Evolutionary conservation across 148 eudicot genomes (phyloP), one percentile per base, ranked within the genome.

Genomic region (Pharnaceum exiguum): DNA sequence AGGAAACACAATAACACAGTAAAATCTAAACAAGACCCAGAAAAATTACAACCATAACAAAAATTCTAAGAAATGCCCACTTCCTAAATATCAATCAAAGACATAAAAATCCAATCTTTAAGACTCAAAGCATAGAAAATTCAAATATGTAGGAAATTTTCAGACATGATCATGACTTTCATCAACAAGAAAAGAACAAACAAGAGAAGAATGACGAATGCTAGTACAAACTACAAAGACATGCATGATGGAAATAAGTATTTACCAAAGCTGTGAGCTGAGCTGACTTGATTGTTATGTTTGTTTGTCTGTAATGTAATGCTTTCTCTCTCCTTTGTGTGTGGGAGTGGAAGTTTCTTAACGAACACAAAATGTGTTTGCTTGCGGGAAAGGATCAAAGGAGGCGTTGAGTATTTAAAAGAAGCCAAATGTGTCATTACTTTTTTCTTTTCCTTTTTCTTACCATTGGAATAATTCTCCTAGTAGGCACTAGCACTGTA

Each of bases 11-110:
- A 22, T 22, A 9, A 55, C 11, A 3, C 23, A 30, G 45, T n/a
- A 59, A 43, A n/a, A 59, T 10, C 49, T 2, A 36, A 53, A 21
- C 42, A 33, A 48, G 30, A 33, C 43, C 52, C 55, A 25, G 19
- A 60, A 24, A 15, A 6, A 12, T 2, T 44, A 28, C 7, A 10
- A 27, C 29, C 10, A 10, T 1, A 46, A 59, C 19, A 5, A 13
- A 29, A 46, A 29, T 59, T 45, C 19, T n/a, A 46, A 59, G 21
- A 4, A 46, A 47, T 30, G 33, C 63, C 63, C 63, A 59, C 33
- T 45, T 30, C 42, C 16, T 42, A 28, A n/a, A 2, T 42, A 36
- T 6, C 25, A 10, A 1, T 30, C 49, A n/a, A 28, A 30, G 8
- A 13, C 16, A 59, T 3, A 2, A 35, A 49, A 33, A 49, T 7